These are phyloP conservation scores for Heimioporus sp. DNA, from an alignment of 768 basidiomycete species.

Conservation along the genomic window DNA sequence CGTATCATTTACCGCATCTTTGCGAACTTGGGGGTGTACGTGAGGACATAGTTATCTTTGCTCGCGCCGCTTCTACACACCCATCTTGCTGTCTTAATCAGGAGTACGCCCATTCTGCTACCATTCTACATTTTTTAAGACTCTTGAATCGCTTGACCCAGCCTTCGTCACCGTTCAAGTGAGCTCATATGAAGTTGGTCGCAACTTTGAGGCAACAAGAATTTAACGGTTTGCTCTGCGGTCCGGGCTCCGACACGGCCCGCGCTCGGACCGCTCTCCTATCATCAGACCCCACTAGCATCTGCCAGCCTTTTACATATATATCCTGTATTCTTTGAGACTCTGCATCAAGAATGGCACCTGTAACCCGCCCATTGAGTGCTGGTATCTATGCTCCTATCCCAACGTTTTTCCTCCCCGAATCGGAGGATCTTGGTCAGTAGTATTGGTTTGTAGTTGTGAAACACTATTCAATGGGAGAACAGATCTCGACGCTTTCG, in stretches of 20 bases:
- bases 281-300: background rate
- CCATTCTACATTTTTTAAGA: too few species aligned
- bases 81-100: too few species aligned
- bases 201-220: too few species aligned
- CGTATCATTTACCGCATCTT: too few species aligned
- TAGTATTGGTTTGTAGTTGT: constrained; percentile 10
- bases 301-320: constrained; percentile 12
- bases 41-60: too few species aligned
- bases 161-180: too few species aligned
- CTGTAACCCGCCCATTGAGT: constrained; percentile 52
- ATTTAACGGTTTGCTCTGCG: background rate
- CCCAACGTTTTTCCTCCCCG: constrained; percentile 77
- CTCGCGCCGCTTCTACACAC: too few species aligned
- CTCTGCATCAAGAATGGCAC: constrained; percentile 35
- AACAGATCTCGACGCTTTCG: constrained; percentile 62
- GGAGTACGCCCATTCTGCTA: too few species aligned
- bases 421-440: constrained; percentile 81
- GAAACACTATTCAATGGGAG: constrained; percentile 5
- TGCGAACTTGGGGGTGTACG: too few species aligned
- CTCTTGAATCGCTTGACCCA: too few species aligned
- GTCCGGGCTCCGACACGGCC: constrained; percentile 1
- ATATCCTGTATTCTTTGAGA: background rate
- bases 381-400: constrained; percentile 85
- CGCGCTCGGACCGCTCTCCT: constrained; percentile 10
- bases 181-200: too few species aligned